Conservation (phyloP, 2,329 filamentous ascomycete species). For the Fusarium sp. region DNA sequence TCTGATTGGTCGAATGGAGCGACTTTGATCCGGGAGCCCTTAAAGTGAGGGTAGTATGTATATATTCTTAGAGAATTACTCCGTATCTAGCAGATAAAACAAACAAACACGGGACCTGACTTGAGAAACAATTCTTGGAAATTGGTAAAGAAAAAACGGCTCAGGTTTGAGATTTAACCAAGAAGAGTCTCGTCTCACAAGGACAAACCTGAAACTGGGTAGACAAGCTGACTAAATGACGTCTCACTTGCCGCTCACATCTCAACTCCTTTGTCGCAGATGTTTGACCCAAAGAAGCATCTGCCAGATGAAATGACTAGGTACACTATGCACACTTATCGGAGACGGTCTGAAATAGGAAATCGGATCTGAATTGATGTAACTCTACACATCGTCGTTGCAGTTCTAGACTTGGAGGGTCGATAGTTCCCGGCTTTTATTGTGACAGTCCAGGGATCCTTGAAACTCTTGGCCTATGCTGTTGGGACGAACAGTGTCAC, state of each 20-base stretch:
- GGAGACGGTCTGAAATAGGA: conserved; percentile 7
- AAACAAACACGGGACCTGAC: not conserved
- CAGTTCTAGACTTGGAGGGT: not conserved
- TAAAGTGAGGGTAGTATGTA: not conserved
- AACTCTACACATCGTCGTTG: not conserved
- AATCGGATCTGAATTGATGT: not conserved
- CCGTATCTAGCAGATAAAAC: not conserved
- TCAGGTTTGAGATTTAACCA: not conserved
- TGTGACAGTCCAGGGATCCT: conserved; percentile 21
- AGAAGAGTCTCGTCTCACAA: not conserved
- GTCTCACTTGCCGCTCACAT: conserved; percentile 38
- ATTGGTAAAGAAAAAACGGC: not conserved
- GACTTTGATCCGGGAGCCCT: conserved; percentile 39
- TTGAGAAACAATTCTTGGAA: conserved; percentile 5
- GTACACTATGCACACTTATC: not conserved
- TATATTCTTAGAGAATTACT: not conserved
- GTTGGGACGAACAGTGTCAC: conserved; percentile 30
- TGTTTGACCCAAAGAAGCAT: conserved; percentile 20
- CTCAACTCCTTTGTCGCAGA: conserved; percentile 23
- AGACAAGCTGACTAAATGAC: conserved; percentile 12
- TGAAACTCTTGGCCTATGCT: conserved; percentile 23
- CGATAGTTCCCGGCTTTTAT: not conserved
- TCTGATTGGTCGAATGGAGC: conserved; percentile 38
- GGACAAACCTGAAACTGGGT: conserved; percentile 8
- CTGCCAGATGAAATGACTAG: conserved; percentile 5